These are phyloP conservation scores for Colletotrichum acutatum DNA, from an alignment of 2,329 filamentous ascomycete species.

Conservation along the genomic window DNA sequence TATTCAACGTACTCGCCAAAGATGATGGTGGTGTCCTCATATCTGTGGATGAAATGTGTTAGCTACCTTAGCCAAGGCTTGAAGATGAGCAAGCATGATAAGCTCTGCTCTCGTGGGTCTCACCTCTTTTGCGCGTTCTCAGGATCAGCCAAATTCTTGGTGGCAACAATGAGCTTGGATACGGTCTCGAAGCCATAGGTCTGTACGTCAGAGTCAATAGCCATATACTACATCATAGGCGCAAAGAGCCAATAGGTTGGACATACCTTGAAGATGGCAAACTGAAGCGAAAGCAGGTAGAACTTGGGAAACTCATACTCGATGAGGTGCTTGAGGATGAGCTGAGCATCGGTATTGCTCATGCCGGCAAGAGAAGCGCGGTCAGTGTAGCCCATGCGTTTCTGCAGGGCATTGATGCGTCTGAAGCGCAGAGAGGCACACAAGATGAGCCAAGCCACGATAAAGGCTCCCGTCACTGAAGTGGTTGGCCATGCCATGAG, in stretches of 20 bases:
- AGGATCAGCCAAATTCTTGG: conserved; percentile 48
- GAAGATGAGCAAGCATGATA: neutral
- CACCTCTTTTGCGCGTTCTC: conserved; percentile 50
- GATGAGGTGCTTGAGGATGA: conserved; percentile 50
- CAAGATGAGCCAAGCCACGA: conserved; percentile 46
- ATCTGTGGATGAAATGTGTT: conserved; percentile 43
- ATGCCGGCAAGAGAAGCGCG: conserved; percentile 51
- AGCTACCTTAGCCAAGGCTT: neutral
- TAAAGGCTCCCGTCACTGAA: conserved; percentile 19
- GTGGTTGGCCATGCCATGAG: neutral
- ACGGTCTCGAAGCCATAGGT: conserved; percentile 54
- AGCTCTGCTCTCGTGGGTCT: neutral
- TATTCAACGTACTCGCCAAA: conserved; percentile 46
- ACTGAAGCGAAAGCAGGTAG: conserved; percentile 49
- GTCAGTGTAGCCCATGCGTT: conserved; percentile 45
- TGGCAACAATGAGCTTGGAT: conserved; percentile 48
- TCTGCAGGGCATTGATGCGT: conserved; percentile 43
- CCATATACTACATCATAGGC: neutral
- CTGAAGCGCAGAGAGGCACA: conserved; percentile 52
- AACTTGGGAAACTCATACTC: conserved; percentile 51
- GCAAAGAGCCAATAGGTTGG: neutral
- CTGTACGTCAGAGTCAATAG: conserved; percentile 35
- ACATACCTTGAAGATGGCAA: conserved; percentile 53
- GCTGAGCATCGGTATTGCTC: conserved; percentile 57
- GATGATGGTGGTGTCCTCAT: conserved; percentile 53